Percentiles rank a stretch among this genome's conserved stretches.
Evolutionary conservation across 2,329 filamentous ascomycete species (phyloP).

Genomic region (Neofusicoccum parvum): DNA sequence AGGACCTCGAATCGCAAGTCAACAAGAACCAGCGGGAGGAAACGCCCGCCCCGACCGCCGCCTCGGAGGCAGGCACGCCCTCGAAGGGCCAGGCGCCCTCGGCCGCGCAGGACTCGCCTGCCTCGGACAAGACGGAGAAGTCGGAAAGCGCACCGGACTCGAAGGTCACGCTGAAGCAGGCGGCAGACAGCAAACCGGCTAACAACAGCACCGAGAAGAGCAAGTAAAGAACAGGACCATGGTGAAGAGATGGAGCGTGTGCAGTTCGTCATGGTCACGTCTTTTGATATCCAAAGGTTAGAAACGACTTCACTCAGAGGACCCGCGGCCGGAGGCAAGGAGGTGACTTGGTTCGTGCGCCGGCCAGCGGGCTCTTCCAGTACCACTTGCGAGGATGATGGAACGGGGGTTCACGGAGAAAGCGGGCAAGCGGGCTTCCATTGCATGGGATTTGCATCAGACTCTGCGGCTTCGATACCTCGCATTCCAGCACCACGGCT

Average conservation of each 20-base stretch:
- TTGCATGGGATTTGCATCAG: conserved; percentile 21
- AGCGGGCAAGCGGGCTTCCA: conserved; percentile 21
- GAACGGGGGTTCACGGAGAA: conserved; percentile 12
- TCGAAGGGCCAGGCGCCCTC: conserved; percentile 17
- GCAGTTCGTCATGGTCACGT: conserved; percentile 18
- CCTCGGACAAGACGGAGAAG: conserved; percentile 21
- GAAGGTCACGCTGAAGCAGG: conserved; percentile 11
- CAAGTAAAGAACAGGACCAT: conserved; percentile 15
- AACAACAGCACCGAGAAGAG: conserved; percentile 11
- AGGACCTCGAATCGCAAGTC: conserved; percentile 82
- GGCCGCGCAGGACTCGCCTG: conserved; percentile 17
- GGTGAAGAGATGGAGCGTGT: conserved; percentile 10
- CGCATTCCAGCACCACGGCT: conserved; percentile 18
- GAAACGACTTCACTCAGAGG: conserved; percentile 17
- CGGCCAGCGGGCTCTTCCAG: conserved; percentile 1
- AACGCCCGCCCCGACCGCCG: conserved; percentile 19
- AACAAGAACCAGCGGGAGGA: conserved; percentile 54
- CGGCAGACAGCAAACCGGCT: conserved; percentile 15
- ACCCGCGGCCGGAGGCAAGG: not conserved
- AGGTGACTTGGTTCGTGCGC: not conserved
- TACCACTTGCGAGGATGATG: conserved; percentile 17
- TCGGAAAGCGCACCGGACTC: conserved; percentile 12
- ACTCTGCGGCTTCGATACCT: conserved; percentile 21
- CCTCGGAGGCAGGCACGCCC: conserved; percentile 21
- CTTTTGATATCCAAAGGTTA: conserved; percentile 22